phyloP scores from a whole-genome alignment of 2,329 filamentous ascomycete genomes.

The Neofusicoccum kwambonambiense region DNA sequence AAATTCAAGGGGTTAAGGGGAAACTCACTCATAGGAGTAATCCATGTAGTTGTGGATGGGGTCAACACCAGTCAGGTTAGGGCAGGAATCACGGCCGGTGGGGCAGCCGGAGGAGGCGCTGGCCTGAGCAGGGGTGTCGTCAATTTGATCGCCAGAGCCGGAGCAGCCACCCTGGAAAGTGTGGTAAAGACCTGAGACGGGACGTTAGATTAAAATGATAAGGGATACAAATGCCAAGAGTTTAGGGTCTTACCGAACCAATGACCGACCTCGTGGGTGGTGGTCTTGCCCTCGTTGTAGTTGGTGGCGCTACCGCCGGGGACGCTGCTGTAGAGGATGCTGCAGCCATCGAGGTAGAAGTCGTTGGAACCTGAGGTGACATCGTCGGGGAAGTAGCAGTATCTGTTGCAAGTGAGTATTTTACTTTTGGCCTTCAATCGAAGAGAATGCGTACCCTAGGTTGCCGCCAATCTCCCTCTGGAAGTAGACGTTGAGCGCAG shows the following conservation, averaged over 20 bases:
- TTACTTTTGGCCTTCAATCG: constrained; percentile 36
- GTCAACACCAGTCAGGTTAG: constrained; percentile 27
- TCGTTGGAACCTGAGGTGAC: constrained; percentile 20
- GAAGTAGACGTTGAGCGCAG: constrained; percentile 31
- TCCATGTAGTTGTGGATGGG: constrained; percentile 38
- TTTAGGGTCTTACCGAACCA: constrained; percentile 24
- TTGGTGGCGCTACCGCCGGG: constrained; percentile 24
- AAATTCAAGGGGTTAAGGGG: not conserved
- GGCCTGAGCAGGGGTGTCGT: constrained; percentile 31
- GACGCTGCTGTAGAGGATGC: constrained; percentile 23
- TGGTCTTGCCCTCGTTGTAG: constrained; percentile 28
- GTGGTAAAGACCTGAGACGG: constrained; percentile 26
- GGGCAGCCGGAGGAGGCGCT: constrained; percentile 27
- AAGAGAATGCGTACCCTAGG: constrained; percentile 46
- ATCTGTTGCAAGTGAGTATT: not conserved
- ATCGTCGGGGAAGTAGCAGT: constrained; percentile 16
- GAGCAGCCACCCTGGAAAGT: constrained; percentile 32
- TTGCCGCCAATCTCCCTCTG: constrained; percentile 34
- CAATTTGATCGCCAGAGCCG: constrained; percentile 28
- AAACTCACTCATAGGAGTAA: constrained; percentile 26
- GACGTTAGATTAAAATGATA: not conserved
- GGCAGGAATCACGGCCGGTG: constrained; percentile 29
- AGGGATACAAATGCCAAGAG: not conserved
- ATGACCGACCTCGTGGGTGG: constrained; percentile 35
- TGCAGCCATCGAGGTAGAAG: constrained; percentile 27